A percentile compares a stretch with the other conserved stretches of the same genome.
These are phyloP conservation scores for Albatrellus sp. DNA, from an alignment of 1,284 basidiomycete species.

Conservation along the genomic window DNA sequence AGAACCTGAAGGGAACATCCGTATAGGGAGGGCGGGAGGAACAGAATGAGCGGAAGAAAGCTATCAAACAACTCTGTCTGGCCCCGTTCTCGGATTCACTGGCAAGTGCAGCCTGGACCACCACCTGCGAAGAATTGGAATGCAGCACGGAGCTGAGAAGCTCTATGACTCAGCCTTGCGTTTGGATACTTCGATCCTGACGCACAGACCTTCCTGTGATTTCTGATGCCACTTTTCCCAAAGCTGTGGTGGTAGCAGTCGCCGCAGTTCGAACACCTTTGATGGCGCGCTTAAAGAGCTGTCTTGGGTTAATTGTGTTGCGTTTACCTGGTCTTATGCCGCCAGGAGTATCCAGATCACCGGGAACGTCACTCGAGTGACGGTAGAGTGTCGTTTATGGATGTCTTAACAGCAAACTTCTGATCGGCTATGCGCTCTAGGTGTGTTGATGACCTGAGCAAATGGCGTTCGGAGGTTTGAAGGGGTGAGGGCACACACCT, in stretches of 20 bases:
- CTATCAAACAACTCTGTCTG: conserved; percentile 38
- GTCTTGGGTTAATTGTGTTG: conserved; percentile 39
- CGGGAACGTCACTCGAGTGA: conserved; percentile 62
- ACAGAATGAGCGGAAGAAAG: conserved; percentile 7
- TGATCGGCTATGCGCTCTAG: conserved; percentile 72
- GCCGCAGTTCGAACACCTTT: conserved; percentile 63
- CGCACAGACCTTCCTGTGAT: conserved; percentile 49
- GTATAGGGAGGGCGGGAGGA: not conserved
- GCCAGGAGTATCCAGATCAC: conserved; percentile 54
- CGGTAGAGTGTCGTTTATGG: conserved; percentile 75
- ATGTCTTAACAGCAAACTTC: conserved; percentile 65
- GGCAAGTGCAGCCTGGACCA: conserved; percentile 67
- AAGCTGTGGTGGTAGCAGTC: conserved; percentile 71
- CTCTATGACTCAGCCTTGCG: not conserved
- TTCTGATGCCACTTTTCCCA: conserved; percentile 67
- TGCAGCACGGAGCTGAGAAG: conserved; percentile 62
- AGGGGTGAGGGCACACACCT: conserved; percentile 26
- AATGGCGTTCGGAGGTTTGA: conserved; percentile 10
- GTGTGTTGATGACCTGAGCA: not conserved
- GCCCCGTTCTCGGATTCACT: conserved; percentile 69
- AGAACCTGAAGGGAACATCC: too few relatives aligned
- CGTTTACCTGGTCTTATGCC: conserved; percentile 28
- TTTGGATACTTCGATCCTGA: not conserved
- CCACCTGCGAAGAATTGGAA: conserved; percentile 77
- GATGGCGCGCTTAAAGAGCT: conserved; percentile 60